Evolutionary conservation across 2,329 filamentous ascomycete genomes (phyloP), one percentile per base, ranked within the genome.

Genomic region (Torrubiellomyces zombiae): DNA sequence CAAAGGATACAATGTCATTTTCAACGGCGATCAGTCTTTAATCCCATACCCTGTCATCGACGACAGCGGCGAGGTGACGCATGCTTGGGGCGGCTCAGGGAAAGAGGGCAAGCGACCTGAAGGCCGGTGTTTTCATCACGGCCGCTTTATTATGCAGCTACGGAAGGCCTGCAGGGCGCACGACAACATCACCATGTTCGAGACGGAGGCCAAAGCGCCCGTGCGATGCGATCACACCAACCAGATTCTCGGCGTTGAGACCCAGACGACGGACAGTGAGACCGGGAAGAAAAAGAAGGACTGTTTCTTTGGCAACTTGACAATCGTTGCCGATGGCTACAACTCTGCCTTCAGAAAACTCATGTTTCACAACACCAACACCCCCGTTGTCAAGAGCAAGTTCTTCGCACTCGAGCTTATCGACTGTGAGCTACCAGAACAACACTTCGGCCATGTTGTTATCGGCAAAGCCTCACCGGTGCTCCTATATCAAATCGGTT

Each of bases 401-500:
- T 98, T 98, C 57, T 95, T 80, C 58, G 89, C 76, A 8, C 67
- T 98, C 17, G 86, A 98, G 50, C 66, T 98, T 34, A 79, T 89
- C 43, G 85, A 95, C 48, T 81, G 79, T 28, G 63, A 74, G 14
- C 67, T 95, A 7, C 81, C 83, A 3, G 60, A 67, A 26, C 68
- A 73, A 2, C 59, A 72, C 33, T 80, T 81, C 47, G 89, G 86
- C 12, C 83, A 92, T 50, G 86, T 98, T 35, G 62, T 94, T 27
- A 77, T 98, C 33, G 75, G 75, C 39, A 67, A 80, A 34, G 66
- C 69, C 22, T 60, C 50, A 32, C 86, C 89, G 1, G 71, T 93
- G 17, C 71, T 98, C 14, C 67, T 98, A 30, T 98, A 98, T 59
- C 89, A 95, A 55, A 98, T 98, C 46, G 86, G 89, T 44, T 78